These are phyloP conservation scores for Odonthalia washingtoniensis DNA, from an alignment of 31 red algal species.

Conservation along the genomic window DNA sequence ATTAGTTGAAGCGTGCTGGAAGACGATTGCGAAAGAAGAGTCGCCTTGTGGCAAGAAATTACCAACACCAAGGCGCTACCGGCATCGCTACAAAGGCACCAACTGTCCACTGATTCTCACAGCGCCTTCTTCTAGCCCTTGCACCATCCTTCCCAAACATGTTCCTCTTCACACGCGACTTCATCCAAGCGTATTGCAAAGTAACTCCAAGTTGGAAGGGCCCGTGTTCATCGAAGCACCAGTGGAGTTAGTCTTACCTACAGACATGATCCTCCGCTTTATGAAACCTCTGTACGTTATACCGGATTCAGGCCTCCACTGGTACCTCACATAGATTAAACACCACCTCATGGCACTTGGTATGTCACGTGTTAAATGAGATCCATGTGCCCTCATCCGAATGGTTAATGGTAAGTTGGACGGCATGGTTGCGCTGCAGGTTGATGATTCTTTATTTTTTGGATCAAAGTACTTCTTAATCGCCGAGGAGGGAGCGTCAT, in stretches of 20 bases:
- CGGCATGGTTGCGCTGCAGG: conserved; percentile 32
- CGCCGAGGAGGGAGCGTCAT: neutral
- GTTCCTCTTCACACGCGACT: conserved; percentile 8
- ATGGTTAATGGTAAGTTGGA: neutral
- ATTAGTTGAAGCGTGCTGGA: neutral
- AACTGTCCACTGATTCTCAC: too few species aligned
- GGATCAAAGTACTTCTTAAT: conserved; percentile 12
- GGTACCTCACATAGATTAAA: conserved; percentile 29
- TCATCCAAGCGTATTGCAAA: conserved; percentile 48
- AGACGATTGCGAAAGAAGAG: conserved; percentile 4
- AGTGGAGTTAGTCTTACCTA: conserved; percentile 14
- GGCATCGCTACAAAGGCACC: too few species aligned
- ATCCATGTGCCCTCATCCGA: conserved; percentile 27
- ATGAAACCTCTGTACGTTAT: too few species aligned
- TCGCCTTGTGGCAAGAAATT: conserved; percentile 56
- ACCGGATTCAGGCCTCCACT: conserved; percentile 48
- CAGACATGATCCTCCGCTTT: conserved; percentile 24
- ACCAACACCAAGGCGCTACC: conserved; percentile 3
- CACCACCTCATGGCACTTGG: conserved; percentile 17
- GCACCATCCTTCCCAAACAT: too few species aligned
- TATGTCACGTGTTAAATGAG: neutral
- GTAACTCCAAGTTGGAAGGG: conserved; percentile 6
- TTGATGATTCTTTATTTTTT: conserved; percentile 44
- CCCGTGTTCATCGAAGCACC: conserved; percentile 28
- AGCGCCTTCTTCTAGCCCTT: too few species aligned